Evolutionary conservation across 1,284 basidiomycete genomes (phyloP), one percentile per base, ranked within the genome.

Genomic region (Xerocomus cyaneibrunnescens): DNA sequence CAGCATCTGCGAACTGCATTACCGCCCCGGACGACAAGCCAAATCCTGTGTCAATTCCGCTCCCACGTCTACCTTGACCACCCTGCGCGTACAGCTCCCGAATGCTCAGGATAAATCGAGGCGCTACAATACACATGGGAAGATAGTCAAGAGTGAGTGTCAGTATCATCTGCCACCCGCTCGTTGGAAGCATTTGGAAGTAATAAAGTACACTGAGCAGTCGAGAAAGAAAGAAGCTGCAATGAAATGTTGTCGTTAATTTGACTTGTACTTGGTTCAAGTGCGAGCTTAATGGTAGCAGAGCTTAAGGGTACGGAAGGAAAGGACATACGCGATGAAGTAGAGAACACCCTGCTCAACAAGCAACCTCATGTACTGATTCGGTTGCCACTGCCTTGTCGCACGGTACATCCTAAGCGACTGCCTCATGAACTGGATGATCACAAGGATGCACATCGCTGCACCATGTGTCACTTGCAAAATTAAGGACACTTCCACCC

Each of bases 81-180:
- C 27, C 47, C 1, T n/a, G 39, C 4, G 32, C 32, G 23, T 58
- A 58, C 17, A 58, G 31, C 17, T 35, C 41, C 8, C 56, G 56
- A 23, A 57, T 17, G 43, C 45, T 48, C 14, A 53, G 14, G 27
- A 57, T 31, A 34, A 56, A 57, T 13, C 55, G 55, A 7, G 55
- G 47, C 3, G 44, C 17, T 4, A 57, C 23, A 4, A 40, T 28
- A 12, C 17, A 13, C 7, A 27, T 27, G 8, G 38, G 38, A 5
- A 28, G 4, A 12, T 27, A 40, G 1, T 17, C 6, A 14, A 46
- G 4, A 22, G 21, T 5, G 5, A 19, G 7, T 3, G 19, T 2
- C 13, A 30, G 5, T 17, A 39, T n/a, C n/a, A 7, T 3, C 27
- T 19, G 23, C 36, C 32, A 37, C 16, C 42, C 32, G 17, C 0